Conservation (phyloP, 495 filamentous ascomycete genomes). For the Aspergillus funiculosus region DNA sequence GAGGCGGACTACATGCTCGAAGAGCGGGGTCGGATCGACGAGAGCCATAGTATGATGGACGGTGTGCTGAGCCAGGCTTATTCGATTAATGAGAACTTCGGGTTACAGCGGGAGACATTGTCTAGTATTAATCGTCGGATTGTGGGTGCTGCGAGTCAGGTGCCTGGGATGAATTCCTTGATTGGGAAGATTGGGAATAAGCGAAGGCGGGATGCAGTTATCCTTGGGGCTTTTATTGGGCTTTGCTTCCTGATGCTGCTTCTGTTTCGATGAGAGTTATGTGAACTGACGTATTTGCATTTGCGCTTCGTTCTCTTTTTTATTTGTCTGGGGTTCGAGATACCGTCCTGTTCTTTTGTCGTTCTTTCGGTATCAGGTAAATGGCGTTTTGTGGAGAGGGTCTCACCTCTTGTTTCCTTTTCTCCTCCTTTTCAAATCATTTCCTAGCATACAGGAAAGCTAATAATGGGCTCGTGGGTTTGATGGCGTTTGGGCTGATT, state of each 20-base stretch:
- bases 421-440: background rate
- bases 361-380: background rate
- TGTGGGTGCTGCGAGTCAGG: constrained; percentile 76
- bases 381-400: constrained; percentile 15
- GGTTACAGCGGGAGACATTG: constrained; percentile 77
- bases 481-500: constrained; percentile 6
- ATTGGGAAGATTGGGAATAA: constrained; percentile 92
- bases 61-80: constrained; percentile 93
- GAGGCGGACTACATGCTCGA: constrained; percentile 97
- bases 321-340: background rate
- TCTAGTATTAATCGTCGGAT: constrained; percentile 84
- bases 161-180: constrained; percentile 89
- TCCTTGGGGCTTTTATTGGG: constrained; percentile 84
- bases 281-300: too few relatives aligned
- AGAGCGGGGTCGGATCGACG: constrained; percentile 77
- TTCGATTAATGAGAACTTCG: constrained; percentile 90
- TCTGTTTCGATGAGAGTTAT: constrained; percentile 60
- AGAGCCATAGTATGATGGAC: constrained; percentile 81
- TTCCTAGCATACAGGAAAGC: constrained; percentile 13
- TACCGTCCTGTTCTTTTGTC: background rate
- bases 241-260: constrained; percentile 84
- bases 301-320: too few relatives aligned
- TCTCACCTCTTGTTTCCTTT: background rate
- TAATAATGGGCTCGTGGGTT: constrained; percentile 12
- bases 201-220: constrained; percentile 91